A percentile compares a stretch with the other conserved stretches of the same genome.
Evolutionary conservation across 352 stramenopile genomes (phyloP).

Genomic region (Pythium phragmiticola): DNA sequence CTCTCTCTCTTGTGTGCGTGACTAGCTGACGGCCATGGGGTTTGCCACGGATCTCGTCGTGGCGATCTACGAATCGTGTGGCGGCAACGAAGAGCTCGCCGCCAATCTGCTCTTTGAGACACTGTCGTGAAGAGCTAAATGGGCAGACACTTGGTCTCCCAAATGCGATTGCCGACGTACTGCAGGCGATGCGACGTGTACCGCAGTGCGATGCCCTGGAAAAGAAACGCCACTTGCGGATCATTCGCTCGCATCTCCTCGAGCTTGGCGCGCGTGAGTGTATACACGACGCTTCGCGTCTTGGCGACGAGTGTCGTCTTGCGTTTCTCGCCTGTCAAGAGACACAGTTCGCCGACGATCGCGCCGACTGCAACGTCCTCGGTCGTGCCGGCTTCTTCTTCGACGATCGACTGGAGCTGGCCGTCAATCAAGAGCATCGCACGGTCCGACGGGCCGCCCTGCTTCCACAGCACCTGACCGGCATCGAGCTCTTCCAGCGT

Average conservation of each 20-base stretch:
- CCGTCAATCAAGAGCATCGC: slow-evolving; percentile 66
- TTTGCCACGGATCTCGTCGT: slow-evolving; percentile 53
- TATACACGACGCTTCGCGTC: slow-evolving; percentile 64
- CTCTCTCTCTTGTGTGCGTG: no score
- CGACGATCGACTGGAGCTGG: slow-evolving; percentile 60
- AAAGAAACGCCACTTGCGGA: slow-evolving; percentile 67
- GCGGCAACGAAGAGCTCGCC: slow-evolving; percentile 47
- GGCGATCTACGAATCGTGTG: slow-evolving; percentile 63
- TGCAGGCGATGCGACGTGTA: slow-evolving; percentile 78
- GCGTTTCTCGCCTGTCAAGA: slow-evolving; percentile 77
- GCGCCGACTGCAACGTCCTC: slow-evolving; percentile 69
- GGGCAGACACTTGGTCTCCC: slow-evolving; percentile 80
- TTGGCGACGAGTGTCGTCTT: slow-evolving; percentile 73
- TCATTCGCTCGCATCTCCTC: slow-evolving; percentile 64
- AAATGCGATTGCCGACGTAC: slow-evolving; percentile 84
- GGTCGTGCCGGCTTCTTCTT: slow-evolving; percentile 78
- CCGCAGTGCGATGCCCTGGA: slow-evolving; percentile 68
- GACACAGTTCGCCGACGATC: slow-evolving; percentile 75
- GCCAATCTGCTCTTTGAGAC: slow-evolving; percentile 60
- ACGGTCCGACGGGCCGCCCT: slow-evolving; percentile 54
- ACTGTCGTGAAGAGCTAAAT: slow-evolving; percentile 40
- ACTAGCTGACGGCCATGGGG: slow-evolving; percentile 56
- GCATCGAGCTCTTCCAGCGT: slow-evolving; percentile 57
- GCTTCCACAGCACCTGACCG: slow-evolving; percentile 63
- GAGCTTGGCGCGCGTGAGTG: slow-evolving; percentile 54